Base-by-base conservation (phyloP, 768 basidiomycete species). In the Calocybe cyanea region DNA sequence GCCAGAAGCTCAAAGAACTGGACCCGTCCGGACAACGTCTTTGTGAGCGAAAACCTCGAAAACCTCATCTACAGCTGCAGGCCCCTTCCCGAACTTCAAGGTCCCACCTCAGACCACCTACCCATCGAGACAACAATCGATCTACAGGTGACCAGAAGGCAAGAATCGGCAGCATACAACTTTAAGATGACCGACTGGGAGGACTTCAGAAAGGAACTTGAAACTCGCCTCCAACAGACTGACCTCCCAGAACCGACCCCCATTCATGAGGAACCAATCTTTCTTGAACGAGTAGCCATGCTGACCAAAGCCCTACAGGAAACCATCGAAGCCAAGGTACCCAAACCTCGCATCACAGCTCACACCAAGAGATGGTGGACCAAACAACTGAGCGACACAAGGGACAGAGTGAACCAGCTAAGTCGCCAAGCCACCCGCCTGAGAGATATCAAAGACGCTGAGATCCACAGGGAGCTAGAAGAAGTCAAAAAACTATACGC, bases 81-180 rank as follows among this genome's bases (percentile, higher is more conserved):
- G 20, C 56, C 23, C 61, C 48, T 1, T 42, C 57, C 53, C 0
- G 35, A 24, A 0, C 18, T 19, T 1, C 48, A 49, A 0, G 34
- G 34, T 5, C 34, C 54, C 0, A 48, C 43, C 1, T 58, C 66
- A 0, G 68, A 71, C 52, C 66, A 69, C 38, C 47, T 64, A n/a
- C 67, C 67, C 6, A 61, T 69, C 2, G 17, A 54, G 3, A 59
- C 54, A 2, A 32, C 31, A 2, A 13, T 69, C 0, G 54, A 60
- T 7, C 13, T 63, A 2, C 17, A 32, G 4, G 11, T 49, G 1
- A 31, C 39, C 4, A 9, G 20, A 14, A 38, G 24, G 9, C n/a
- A 32, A 0, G 7, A 9, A 3, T 14, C 33, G 13, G 35, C 30
- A 1, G 3, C 24, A 9, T 7, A 14, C 11, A 35, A 35, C 34